A percentile compares a stretch with the other conserved stretches of the same genome.
These are phyloP conservation scores for Galium porrigens DNA, from an alignment of 305 asterid genomes.

Conservation along the genomic window DNA sequence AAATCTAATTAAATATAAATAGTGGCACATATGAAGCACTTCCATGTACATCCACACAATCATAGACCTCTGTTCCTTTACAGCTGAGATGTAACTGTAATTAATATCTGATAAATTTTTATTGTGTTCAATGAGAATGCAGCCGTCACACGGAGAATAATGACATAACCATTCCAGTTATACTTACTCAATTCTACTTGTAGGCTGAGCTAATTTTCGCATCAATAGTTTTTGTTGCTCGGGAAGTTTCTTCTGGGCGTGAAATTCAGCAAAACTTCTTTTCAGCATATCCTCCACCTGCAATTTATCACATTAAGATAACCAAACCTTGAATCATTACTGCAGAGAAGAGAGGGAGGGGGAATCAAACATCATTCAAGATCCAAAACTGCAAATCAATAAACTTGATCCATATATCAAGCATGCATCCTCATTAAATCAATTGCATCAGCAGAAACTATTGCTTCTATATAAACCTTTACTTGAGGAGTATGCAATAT, in stretches of 20 bases:
- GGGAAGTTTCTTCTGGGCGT: conserved; percentile 92
- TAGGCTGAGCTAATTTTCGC: conserved; percentile 71
- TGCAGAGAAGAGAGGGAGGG: background rate
- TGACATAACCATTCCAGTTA: background rate
- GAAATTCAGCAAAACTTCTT: conserved; percentile 98
- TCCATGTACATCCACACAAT: background rate
- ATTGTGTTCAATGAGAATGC: background rate
- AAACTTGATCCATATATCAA: conserved; percentile 8
- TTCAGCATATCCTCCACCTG: conserved; percentile 99
- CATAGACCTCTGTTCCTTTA: conserved; percentile 1
- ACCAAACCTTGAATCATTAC: conserved; percentile 11
- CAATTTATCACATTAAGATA: conserved; percentile 18
- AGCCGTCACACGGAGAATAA: background rate
- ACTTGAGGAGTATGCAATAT: background rate
- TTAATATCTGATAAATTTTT: background rate
- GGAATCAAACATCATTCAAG: background rate
- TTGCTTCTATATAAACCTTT: background rate
- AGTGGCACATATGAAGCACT: conserved; percentile 4
- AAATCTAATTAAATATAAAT: background rate
- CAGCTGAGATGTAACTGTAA: background rate
- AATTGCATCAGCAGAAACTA: background rate
- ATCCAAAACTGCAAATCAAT: conserved; percentile 5
- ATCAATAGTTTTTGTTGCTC: conserved; percentile 71
- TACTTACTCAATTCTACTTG: conserved; percentile 66
- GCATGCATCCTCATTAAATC: conserved; percentile 9